phyloP scores from a whole-genome alignment of 495 filamentous ascomycete species.

The Talaromyces proteolyticus region DNA sequence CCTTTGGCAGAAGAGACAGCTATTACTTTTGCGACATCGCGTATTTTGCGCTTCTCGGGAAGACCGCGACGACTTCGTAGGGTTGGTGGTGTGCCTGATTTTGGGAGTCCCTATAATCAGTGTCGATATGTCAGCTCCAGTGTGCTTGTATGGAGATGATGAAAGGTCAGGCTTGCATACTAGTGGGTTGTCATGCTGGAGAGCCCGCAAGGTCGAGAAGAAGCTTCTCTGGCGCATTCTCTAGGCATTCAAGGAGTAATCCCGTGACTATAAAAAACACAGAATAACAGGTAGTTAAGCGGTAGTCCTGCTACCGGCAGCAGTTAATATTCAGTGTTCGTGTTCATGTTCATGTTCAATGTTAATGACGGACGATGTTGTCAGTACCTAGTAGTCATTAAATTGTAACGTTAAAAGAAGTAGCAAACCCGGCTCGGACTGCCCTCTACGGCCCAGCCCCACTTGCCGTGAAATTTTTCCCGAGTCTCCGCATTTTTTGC shows the following conservation, averaged over 20 bases:
- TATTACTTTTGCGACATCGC: conserved; percentile 77
- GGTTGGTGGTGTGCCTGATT: conserved; percentile 61
- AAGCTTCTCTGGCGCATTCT: conserved; percentile 22
- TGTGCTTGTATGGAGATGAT: neutral
- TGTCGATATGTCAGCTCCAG: neutral
- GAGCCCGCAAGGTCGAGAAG: conserved; percentile 56
- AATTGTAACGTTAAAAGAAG: neutral
- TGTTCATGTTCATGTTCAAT: neutral
- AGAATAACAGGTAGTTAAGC: neutral
- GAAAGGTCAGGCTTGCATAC: conserved; percentile 37
- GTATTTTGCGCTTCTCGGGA: conserved; percentile 72
- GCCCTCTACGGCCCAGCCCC: conserved; percentile 1
- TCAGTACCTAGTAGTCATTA: neutral
- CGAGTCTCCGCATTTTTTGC: conserved; percentile 6
- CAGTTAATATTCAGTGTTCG: neutral
- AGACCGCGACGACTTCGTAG: conserved; percentile 80
- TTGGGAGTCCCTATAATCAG: conserved; percentile 65
- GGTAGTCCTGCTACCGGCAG: too few relatives aligned
- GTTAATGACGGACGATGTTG: neutral
- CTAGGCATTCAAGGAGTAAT: neutral
- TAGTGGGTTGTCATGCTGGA: conserved; percentile 89
- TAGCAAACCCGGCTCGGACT: conserved; percentile 1
- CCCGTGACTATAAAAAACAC: neutral
- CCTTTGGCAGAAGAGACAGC: conserved; percentile 95
- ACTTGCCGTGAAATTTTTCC: conserved; percentile 1